These are phyloP conservation scores for Lyophyllum shimeji DNA, from an alignment of 768 basidiomycete species.

Conservation along the genomic window DNA sequence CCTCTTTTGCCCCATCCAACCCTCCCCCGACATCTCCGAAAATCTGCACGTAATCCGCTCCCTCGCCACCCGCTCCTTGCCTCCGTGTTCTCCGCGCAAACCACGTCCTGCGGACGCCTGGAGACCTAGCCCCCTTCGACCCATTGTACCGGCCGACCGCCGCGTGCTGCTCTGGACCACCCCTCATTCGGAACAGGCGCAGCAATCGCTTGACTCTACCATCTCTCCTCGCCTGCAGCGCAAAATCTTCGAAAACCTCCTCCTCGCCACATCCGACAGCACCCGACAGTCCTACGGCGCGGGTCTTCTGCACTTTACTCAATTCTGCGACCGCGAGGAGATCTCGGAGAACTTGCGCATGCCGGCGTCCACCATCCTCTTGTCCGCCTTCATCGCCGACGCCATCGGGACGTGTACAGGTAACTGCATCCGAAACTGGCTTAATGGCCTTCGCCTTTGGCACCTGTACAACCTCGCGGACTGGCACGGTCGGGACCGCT, in stretches of 20 bases:
- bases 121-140: not conserved
- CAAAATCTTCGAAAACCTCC: not conserved
- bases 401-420: not conserved
- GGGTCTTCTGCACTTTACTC: slow-evolving; percentile 24
- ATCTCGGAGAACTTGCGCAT: slow-evolving; percentile 21
- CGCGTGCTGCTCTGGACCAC: slow-evolving; percentile 3
- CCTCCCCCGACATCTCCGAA: too few relatives aligned
- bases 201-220: not conserved
- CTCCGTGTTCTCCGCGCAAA: too few relatives aligned
- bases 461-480: slow-evolving; percentile 10
- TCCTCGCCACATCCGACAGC: not conserved
- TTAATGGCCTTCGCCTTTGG: slow-evolving; percentile 9
- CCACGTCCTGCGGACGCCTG: not conserved
- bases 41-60: not conserved
- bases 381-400: slow-evolving; percentile 23
- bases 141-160: not conserved
- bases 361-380: slow-evolving; percentile 20
- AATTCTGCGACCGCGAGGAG: slow-evolving; percentile 25
- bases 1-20: too few relatives aligned
- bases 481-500: slow-evolving; percentile 16
- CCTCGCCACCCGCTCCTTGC: not conserved
- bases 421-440: slow-evolving; percentile 12
- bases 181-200: not conserved
- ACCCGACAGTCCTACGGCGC: slow-evolving; percentile 24
- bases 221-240: not conserved